These are phyloP conservation scores for Rossbeevera mucosa DNA, from an alignment of 768 basidiomycete genomes.

Conservation along the genomic window DNA sequence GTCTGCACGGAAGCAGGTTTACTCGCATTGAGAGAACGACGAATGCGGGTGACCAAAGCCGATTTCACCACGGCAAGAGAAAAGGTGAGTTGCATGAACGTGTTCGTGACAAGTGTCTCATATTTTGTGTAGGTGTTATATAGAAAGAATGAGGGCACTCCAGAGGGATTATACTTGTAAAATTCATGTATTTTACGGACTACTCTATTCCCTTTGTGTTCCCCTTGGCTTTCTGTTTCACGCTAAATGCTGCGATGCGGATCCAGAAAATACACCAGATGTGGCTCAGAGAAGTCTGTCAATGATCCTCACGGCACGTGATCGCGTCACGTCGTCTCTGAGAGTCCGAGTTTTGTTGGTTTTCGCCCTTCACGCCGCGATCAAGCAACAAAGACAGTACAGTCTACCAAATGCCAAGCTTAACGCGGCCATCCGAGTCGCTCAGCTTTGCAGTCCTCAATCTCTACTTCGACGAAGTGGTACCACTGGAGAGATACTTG, in stretches of 20 bases:
- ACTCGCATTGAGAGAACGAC: constrained; percentile 86
- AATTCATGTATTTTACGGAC: constrained; percentile 7
- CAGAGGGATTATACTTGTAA: constrained; percentile 83
- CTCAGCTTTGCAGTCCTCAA: constrained; percentile 35
- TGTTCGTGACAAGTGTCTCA: constrained; percentile 9
- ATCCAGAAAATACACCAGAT: neutral
- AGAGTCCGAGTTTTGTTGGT: neutral
- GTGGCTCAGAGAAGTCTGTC: no score
- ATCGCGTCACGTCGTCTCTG: neutral
- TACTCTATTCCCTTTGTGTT: neutral
- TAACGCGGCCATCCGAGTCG: neutral
- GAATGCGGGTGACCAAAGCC: constrained; percentile 89
- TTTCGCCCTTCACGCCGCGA: neutral
- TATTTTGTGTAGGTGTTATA: constrained; percentile 61
- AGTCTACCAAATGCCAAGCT: constrained; percentile 1
- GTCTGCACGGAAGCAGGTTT: constrained; percentile 99
- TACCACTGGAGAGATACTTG: constrained; percentile 38
- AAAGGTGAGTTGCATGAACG: constrained; percentile 54
- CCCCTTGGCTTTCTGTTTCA: neutral
- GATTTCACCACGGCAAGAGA: constrained; percentile 91
- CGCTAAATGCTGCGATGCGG: neutral
- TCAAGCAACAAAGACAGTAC: neutral
- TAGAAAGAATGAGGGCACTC: constrained; percentile 96
- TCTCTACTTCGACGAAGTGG: constrained; percentile 42
- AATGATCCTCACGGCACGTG: neutral